phyloP scores from a whole-genome alignment of 108 stramenopile species.

The Licmophora abbreviata region DNA sequence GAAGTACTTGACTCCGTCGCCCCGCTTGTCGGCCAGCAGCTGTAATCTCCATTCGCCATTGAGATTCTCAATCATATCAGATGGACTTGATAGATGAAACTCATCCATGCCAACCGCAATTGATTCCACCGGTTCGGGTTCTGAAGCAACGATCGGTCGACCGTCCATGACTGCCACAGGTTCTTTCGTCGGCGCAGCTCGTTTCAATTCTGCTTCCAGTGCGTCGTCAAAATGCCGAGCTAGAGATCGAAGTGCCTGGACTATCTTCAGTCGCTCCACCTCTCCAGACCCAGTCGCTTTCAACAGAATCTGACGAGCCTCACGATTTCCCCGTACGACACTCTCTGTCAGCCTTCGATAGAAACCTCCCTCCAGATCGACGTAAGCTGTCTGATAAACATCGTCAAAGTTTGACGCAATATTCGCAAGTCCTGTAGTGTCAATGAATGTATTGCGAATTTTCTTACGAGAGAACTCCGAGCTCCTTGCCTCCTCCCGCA shows the following conservation, averaged over 20 bases:
- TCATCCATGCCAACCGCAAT: conserved; percentile 37
- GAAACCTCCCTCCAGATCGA: conserved; percentile 56
- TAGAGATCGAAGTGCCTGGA: conserved; percentile 65
- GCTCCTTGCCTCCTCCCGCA: conserved; percentile 54
- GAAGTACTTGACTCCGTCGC: conserved; percentile 78
- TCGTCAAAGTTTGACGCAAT: conserved; percentile 76
- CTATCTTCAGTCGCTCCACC: conserved; percentile 46
- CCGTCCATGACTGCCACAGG: conserved; percentile 50
- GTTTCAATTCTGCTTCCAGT: conserved; percentile 26
- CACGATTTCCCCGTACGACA: conserved; percentile 71
- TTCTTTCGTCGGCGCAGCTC: conserved; percentile 10
- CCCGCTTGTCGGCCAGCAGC: conserved; percentile 67
- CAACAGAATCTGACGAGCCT: conserved; percentile 78
- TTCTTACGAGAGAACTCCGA: conserved; percentile 54
- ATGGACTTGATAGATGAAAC: conserved; percentile 44
- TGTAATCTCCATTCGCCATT: conserved; percentile 75
- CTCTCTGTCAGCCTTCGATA: conserved; percentile 75
- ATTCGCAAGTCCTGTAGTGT: conserved; percentile 67
- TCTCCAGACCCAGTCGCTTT: conserved; percentile 58
- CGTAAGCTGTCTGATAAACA: conserved; percentile 74
- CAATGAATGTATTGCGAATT: conserved; percentile 65
- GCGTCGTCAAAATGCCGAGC: conserved; percentile 61
- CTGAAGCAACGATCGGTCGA: conserved; percentile 21
- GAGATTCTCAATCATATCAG: conserved; percentile 54
- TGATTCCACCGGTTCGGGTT: conserved; percentile 24